A percentile compares a stretch with the other conserved stretches of the same genome.
Evolutionary conservation across 2,329 filamentous ascomycete genomes (phyloP).

Genomic region (Colletotrichum sp.): DNA sequence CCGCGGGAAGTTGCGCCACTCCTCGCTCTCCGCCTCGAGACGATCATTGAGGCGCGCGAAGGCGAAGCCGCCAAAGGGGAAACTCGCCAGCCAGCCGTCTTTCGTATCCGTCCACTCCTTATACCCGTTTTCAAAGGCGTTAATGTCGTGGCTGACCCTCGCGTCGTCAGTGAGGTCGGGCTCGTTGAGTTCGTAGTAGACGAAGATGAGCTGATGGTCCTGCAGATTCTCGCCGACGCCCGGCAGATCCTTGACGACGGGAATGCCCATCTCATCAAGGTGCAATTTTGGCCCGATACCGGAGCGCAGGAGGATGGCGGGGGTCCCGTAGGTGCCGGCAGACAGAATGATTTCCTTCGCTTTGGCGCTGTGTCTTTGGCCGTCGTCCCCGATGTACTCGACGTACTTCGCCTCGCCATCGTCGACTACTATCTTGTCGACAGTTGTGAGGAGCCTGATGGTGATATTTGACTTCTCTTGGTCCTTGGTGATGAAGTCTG

Average conservation of each 20-base stretch:
- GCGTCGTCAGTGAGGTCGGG: background rate
- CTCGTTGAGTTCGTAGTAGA: background rate
- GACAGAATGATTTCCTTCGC: constrained; percentile 52
- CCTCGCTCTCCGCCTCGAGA: background rate
- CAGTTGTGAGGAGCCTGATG: background rate
- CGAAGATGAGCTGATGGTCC: constrained; percentile 32
- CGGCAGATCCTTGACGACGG: constrained; percentile 46
- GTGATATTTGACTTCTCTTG: background rate
- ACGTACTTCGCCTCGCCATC: background rate
- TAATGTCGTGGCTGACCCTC: background rate
- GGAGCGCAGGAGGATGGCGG: constrained; percentile 54
- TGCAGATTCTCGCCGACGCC: constrained; percentile 51
- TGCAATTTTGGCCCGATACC: constrained; percentile 49
- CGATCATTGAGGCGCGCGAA: background rate
- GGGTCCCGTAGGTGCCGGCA: constrained; percentile 52
- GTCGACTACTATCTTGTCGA: background rate
- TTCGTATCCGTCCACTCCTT: background rate
- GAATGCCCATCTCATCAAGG: constrained; percentile 46
- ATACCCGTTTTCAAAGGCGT: background rate
- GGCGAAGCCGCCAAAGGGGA: background rate
- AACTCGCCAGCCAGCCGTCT: background rate
- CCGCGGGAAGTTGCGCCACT: background rate
- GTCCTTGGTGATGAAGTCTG: background rate
- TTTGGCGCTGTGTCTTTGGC: background rate
- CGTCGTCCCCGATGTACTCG: background rate